Evolutionary conservation across 192 early-diverging fungal genomes (phyloP).

Genomic region (Linnemannia zychae): DNA sequence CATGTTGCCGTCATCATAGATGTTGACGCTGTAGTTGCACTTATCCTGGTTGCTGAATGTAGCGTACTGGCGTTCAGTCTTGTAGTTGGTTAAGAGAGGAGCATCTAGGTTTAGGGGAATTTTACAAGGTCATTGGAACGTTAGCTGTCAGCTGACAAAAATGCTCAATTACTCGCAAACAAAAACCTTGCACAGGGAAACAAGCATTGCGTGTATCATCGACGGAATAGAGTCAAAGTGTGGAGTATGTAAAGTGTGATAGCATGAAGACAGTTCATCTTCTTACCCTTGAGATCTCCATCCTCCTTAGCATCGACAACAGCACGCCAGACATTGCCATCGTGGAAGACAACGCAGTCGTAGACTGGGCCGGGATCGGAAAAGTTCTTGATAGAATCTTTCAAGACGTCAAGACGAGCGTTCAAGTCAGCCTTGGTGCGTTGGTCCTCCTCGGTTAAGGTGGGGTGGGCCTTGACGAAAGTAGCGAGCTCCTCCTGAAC

Average conservation of each 20-base stretch:
- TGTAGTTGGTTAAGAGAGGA: constrained; percentile 79
- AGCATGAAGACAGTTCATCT: constrained; percentile 11
- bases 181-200: not conserved
- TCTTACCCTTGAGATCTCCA: constrained; percentile 78
- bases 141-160: not conserved
- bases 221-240: not conserved
- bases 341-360: constrained; percentile 90
- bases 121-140: not conserved
- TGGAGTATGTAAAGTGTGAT: not conserved
- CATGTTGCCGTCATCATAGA: constrained; percentile 86
- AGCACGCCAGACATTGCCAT: constrained; percentile 91
- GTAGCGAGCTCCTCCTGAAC: constrained; percentile 61
- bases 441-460: constrained; percentile 55
- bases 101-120: constrained; percentile 33
- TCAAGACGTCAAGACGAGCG: constrained; percentile 75
- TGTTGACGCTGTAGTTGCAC: constrained; percentile 93
- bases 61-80: constrained; percentile 77
- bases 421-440: constrained; percentile 70
- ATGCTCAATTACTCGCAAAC: not conserved
- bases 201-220: not conserved
- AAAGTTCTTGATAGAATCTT: constrained; percentile 69
- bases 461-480: constrained; percentile 61
- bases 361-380: constrained; percentile 83
- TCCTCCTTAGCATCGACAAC: constrained; percentile 81
- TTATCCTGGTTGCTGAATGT: constrained; percentile 83